These are phyloP conservation scores for Elymus sibiricus DNA, from an alignment of 176 grass and related monocot genomes.

Conservation along the genomic window DNA sequence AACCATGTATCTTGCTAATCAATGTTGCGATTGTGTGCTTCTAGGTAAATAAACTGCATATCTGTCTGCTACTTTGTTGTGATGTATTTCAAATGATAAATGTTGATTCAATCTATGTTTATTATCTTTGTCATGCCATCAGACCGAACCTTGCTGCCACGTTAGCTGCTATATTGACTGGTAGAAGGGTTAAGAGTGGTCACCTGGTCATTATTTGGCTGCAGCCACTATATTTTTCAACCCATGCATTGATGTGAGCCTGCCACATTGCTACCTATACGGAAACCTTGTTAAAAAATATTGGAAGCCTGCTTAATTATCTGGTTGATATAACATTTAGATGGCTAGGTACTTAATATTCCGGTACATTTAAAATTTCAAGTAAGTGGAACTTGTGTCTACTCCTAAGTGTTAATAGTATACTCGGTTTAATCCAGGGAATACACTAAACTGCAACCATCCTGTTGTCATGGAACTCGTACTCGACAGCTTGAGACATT, in stretches of 20 bases:
- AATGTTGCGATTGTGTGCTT: neutral
- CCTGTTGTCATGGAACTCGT: constrained; percentile 95
- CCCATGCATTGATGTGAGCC: neutral
- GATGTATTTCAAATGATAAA: constrained; percentile 18
- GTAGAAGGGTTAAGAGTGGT: neutral
- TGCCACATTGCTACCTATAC: neutral
- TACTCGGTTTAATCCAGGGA: constrained; percentile 56
- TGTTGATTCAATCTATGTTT: neutral
- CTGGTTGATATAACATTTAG: neutral
- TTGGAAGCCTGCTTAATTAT: constrained; percentile 6
- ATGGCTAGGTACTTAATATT: neutral
- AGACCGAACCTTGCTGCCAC: neutral
- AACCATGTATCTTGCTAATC: neutral
- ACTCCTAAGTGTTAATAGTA: constrained; percentile 9
- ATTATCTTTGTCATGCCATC: neutral
- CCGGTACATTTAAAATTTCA: neutral
- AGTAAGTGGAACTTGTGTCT: constrained; percentile 3
- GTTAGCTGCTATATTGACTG: constrained; percentile 6
- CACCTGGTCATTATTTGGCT: neutral
- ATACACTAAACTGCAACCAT: constrained; percentile 98
- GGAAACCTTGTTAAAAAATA: constrained; percentile 1
- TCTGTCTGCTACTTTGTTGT: neutral
- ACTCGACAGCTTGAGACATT: constrained; percentile 96
- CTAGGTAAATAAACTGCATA: neutral
- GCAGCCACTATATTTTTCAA: neutral